Evolutionary conservation across 2,329 filamentous ascomycete genomes (phyloP), one percentile per base, ranked within the genome.

Genomic region (Zymoseptoria brevis): DNA sequence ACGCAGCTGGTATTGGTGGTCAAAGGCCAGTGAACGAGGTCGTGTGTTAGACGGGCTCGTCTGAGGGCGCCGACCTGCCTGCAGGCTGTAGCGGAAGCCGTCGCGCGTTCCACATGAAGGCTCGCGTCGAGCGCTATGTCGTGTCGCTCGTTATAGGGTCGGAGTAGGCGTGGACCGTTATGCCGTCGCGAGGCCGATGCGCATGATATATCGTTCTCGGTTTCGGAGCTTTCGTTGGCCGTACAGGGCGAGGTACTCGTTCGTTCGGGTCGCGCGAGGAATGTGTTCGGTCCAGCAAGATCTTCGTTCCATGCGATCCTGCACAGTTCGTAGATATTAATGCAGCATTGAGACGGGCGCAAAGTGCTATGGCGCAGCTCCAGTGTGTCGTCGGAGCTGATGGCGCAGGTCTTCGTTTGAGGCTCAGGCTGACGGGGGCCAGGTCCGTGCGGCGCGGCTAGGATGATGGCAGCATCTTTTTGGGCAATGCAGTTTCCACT

Each of bases 21-120:
- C 49, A 16, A 24, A 29, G 19, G 53, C 19, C 24, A n/a, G 19
- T 57, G 45, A 29, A 52, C 19, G 50, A 8, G 48, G 13, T 45
- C 13, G 35, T 45, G 35, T 45, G 13, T 56, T 59, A 58, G 49
- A 56, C 60, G 35, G 61, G 57, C 41, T 62, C 58, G 59, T 60
- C 30, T 54, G 55, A 50, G 54, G 49, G 54, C 55, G 57, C 52
- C 54, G 56, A 53, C 58, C 60, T 57, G 62, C 58, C 60, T 58
- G 60, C 60, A 60, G 58, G 60, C 55, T 24, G 22, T 26, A 21
- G 57, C 50, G 57, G 49, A 22, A 51, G 21, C 26, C 13, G 41
- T 54, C n/a, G 58, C 55, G 45, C 55, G 41, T 30, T 50, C 55
- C 59, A 58, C 51, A 53, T 53, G 51, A 53, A 53, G 51, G 11